phyloP scores from a whole-genome alignment of 176 grass and related monocot species.

The Poa pratensis region DNA sequence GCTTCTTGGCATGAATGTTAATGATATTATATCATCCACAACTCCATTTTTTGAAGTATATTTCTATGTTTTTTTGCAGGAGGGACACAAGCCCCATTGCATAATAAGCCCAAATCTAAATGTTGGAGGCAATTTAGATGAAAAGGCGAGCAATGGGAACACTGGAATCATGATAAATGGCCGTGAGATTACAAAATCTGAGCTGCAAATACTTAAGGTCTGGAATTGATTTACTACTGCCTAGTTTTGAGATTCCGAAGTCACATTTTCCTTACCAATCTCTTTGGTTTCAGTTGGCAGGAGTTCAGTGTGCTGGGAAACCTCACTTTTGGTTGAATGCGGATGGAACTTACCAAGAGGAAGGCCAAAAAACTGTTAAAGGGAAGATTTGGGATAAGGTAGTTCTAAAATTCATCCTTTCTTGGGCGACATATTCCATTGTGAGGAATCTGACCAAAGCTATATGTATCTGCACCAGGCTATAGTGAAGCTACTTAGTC shows the following conservation, averaged over 20 bases:
- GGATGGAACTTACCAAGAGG: constrained; percentile 96
- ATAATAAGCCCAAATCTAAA: constrained; percentile 88
- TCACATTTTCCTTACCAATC: not conserved
- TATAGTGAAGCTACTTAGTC: constrained; percentile 90
- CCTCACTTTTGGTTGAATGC: constrained; percentile 99
- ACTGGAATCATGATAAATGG: constrained; percentile 93
- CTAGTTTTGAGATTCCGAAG: constrained; percentile 25
- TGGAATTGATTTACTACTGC: constrained; percentile 22
- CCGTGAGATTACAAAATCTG: constrained; percentile 93
- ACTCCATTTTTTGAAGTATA: constrained; percentile 19
- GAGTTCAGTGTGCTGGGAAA: constrained; percentile 97
- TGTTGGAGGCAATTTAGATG: constrained; percentile 68
- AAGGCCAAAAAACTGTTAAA: constrained; percentile 95
- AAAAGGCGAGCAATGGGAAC: constrained; percentile 86
- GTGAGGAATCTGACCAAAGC: constrained; percentile 23
- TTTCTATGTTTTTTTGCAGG: constrained; percentile 51
- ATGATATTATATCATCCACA: not conserved
- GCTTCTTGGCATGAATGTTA: not conserved
- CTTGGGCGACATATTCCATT: constrained; percentile 4
- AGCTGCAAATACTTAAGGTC: constrained; percentile 97
- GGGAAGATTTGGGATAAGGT: constrained; percentile 98
- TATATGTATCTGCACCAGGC: constrained; percentile 54
- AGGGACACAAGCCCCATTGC: constrained; percentile 88
- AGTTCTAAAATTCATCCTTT: constrained; percentile 24
- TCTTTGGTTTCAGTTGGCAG: constrained; percentile 75